A percentile compares a stretch with the other conserved stretches of the same genome.
phyloP scores from a whole-genome alignment of 2,329 filamentous ascomycete species.

The Trichoderma guizhouense region DNA sequence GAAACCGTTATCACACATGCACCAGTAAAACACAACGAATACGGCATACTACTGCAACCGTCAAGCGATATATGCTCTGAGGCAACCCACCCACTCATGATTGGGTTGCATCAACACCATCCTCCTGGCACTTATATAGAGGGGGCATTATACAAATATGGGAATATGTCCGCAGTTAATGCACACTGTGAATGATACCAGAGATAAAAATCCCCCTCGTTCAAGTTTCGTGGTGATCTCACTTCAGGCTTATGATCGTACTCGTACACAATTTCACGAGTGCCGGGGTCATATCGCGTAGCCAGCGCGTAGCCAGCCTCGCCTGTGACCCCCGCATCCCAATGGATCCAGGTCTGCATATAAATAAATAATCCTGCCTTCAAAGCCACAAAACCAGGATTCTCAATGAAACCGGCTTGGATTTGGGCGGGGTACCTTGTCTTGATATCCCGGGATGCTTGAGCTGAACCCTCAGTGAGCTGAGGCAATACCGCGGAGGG shows the following conservation, averaged over 20 bases:
- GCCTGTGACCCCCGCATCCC: neutral
- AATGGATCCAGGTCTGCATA: neutral
- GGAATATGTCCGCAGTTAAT: neutral
- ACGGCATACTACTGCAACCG: neutral
- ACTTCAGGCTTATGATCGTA: neutral
- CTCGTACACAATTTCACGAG: neutral
- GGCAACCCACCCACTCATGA: neutral
- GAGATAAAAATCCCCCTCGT: too few relatives aligned
- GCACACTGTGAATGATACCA: neutral
- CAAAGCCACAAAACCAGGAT: neutral
- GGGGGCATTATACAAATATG: neutral
- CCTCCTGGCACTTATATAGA: neutral
- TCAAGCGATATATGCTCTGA: neutral
- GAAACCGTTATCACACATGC: neutral
- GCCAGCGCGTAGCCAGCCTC: neutral
- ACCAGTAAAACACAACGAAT: neutral
- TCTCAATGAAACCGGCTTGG: neutral
- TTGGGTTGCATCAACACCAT: neutral
- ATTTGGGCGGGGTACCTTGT: neutral
- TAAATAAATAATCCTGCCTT: neutral
- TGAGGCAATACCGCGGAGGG: neutral
- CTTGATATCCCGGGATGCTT: too few relatives aligned
- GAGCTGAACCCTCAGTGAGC: neutral
- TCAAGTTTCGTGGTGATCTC: neutral
- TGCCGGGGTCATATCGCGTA: neutral